Evolutionary conservation across 2,329 filamentous ascomycete species (phyloP).

Genomic region (Pseudogymnoascus pannorum): DNA sequence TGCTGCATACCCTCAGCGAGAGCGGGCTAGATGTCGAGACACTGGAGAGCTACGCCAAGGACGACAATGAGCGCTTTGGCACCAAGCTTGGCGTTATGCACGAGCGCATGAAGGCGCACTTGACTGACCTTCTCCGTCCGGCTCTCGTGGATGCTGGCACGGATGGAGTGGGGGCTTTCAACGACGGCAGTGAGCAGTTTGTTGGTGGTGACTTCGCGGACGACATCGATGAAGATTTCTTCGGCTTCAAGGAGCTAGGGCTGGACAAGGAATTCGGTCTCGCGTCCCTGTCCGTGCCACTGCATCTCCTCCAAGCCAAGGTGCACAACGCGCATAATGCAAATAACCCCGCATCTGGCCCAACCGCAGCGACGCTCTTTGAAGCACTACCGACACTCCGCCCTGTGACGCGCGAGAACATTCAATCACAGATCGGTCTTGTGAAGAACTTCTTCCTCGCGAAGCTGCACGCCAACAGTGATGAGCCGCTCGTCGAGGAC

Average conservation of each 20-base stretch:
- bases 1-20: slow-evolving; percentile 78
- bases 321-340: slow-evolving; percentile 80
- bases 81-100: slow-evolving; percentile 77
- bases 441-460: slow-evolving; percentile 86
- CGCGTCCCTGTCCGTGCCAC: slow-evolving; percentile 79
- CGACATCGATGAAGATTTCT: slow-evolving; percentile 97
- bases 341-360: slow-evolving; percentile 55
- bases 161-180: slow-evolving; percentile 86
- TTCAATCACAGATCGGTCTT: slow-evolving; percentile 75
- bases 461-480: slow-evolving; percentile 77
- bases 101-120: slow-evolving; percentile 87
- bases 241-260: slow-evolving; percentile 92
- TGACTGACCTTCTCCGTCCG: slow-evolving; percentile 87
- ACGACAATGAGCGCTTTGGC: slow-evolving; percentile 83
- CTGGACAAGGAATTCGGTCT: slow-evolving; percentile 86
- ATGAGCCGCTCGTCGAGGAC: slow-evolving; percentile 82
- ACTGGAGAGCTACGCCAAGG: slow-evolving; percentile 80
- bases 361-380: slow-evolving; percentile 44
- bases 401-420: slow-evolving; percentile 69
- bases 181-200: slow-evolving; percentile 95
- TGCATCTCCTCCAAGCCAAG: slow-evolving; percentile 87
- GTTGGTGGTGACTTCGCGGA: slow-evolving; percentile 95
- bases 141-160: slow-evolving; percentile 72
- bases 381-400: slow-evolving; percentile 63
- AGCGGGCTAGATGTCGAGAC: slow-evolving; percentile 75